Percentiles rank a stretch among this genome's conserved stretches.
Evolutionary conservation across 2,329 filamentous ascomycete species (phyloP).

Genomic region (Xylaria digitata): DNA sequence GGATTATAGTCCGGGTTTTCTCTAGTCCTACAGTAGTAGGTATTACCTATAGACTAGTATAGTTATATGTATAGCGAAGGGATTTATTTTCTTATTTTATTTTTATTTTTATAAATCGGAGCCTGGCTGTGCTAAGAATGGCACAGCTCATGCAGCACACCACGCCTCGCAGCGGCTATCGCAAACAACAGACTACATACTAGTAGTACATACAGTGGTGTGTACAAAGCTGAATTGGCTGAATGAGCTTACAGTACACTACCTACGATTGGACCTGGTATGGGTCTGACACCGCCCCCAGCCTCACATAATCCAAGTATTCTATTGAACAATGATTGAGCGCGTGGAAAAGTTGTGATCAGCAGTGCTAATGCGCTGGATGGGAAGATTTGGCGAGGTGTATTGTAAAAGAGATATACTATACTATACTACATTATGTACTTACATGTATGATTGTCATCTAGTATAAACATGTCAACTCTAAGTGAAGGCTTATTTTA

Average conservation of each 20-base stretch:
- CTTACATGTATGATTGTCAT: no score
- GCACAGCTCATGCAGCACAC: conserved; percentile 21
- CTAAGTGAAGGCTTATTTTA: no score
- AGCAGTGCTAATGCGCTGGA: background rate
- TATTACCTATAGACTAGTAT: background rate
- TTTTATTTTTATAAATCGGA: background rate
- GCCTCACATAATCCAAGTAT: conserved; percentile 4
- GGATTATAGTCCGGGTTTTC: no score
- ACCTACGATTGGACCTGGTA: no score
- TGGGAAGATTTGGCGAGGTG: background rate
- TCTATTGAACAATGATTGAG: background rate
- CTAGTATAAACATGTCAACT: no score
- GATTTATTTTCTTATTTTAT: background rate
- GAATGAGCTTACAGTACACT: conserved; percentile 11
- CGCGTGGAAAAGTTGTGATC: background rate
- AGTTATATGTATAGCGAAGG: background rate
- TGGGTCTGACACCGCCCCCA: conserved; percentile 12
- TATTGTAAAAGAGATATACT: no score
- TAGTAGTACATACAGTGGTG: no score
- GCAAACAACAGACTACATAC: background rate
- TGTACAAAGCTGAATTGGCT: conserved; percentile 29
- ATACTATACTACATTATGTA: no score
- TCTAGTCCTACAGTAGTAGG: no score
- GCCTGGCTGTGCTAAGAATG: conserved; percentile 23
- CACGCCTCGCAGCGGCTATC: conserved; percentile 7